phyloP scores from a whole-genome alignment of 1,284 basidiomycete genomes.

The Cutaneotrichosporon sp. region DNA sequence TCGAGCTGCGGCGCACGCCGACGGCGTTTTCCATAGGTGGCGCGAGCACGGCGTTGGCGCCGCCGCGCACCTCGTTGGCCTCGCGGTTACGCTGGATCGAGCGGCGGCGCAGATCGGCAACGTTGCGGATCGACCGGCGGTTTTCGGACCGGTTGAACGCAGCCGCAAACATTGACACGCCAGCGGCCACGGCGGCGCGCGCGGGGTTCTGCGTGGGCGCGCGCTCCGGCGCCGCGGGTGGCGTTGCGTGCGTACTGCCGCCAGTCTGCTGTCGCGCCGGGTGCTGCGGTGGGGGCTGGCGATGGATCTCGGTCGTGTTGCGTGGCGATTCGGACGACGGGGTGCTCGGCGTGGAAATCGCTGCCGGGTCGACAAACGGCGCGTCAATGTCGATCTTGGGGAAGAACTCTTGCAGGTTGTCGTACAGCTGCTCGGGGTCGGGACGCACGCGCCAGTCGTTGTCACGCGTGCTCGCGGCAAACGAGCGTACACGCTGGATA shows the following conservation, averaged over 20 bases:
- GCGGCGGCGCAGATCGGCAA: conserved; percentile 54
- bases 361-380: conserved; percentile 75
- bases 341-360: conserved; percentile 62
- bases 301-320: conserved; percentile 9
- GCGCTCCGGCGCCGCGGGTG: background rate
- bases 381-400: conserved; percentile 94
- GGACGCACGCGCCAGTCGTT: conserved; percentile 56
- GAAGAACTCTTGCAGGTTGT: conserved; percentile 91
- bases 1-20: conserved; percentile 69
- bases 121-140: conserved; percentile 72
- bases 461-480: background rate
- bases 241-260: background rate
- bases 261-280: background rate
- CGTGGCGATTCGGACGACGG: conserved; percentile 35
- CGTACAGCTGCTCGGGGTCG: conserved; percentile 86
- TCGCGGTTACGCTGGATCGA: conserved; percentile 18
- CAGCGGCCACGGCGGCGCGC: conserved; percentile 7
- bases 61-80: background rate
- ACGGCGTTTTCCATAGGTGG: conserved; percentile 50
- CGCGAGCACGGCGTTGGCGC: background rate
- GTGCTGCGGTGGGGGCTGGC: conserved; percentile 13
- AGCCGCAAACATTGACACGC: background rate
- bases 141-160: conserved; percentile 54
- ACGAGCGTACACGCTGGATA: background rate
- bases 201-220: conserved; percentile 16